Evolutionary conservation across 768 basidiomycete species (phyloP), one percentile per base, ranked within the genome.

Genomic region (Jaapia argillacea): DNA sequence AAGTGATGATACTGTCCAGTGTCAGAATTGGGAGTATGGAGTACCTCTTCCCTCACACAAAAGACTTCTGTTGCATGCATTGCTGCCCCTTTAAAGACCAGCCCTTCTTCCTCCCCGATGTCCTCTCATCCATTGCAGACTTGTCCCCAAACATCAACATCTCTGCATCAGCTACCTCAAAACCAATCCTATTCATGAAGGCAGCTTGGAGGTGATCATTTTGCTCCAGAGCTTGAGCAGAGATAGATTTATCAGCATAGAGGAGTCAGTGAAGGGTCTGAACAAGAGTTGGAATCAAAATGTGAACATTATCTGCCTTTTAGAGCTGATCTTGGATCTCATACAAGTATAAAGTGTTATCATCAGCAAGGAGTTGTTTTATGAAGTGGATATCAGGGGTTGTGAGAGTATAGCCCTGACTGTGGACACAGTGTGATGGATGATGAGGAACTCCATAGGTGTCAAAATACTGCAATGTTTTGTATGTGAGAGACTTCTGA

Each of bases 141-240:
- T 57, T 44, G 26, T 59, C n/a, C n/a, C 53, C n/a, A 41, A 58
- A 58, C 12, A 58, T 24, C n/a, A n/a, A n/a, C n/a, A n/a, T n/a
- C n/a, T n/a, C n/a, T n/a, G n/a, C n/a, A n/a, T n/a, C n/a, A n/a
- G n/a, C n/a, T n/a, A n/a, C n/a, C n/a, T n/a, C n/a, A n/a, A n/a
- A n/a, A n/a, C n/a, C n/a, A n/a, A n/a, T n/a, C n/a, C n/a, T n/a
- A n/a, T n/a, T n/a, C n/a, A n/a, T n/a, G n/a, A n/a, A n/a, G n/a
- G n/a, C 27, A 3, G 44, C 41, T 1, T 42, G 1, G 7, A 16
- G 2, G 7, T 20, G 2, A 3, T 57, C 48, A 41, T 45, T 52
- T 14, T n/a, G 6, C 27, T 58, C 50, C 5, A 26, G 3, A 13
- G 56, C 50, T 24, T 1, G 1, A 5, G 18, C n/a, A n/a, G 51